Conservation (phyloP, 768 basidiomycete species). For the Tulasnella sp. region DNA sequence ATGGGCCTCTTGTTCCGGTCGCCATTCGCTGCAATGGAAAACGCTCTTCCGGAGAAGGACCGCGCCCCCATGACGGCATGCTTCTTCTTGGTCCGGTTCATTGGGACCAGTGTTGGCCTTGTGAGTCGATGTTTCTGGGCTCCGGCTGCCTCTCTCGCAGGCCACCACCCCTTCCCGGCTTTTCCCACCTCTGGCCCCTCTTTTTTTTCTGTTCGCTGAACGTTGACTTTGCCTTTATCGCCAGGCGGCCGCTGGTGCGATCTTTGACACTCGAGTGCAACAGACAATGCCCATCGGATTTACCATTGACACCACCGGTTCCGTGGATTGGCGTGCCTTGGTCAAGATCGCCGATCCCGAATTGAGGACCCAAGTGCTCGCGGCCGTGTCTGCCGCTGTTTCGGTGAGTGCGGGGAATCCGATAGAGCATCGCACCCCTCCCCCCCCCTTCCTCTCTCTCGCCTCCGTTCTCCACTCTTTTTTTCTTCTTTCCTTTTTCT, state of each 20-base stretch:
- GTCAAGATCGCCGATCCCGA: constrained; percentile 44
- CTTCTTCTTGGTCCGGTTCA: constrained; percentile 83
- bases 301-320: constrained; percentile 42
- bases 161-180: background rate
- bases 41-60: constrained; percentile 59
- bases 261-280: constrained; percentile 57
- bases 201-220: no score
- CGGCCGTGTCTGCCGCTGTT: constrained; percentile 19
- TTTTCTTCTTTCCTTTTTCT: constrained; percentile 22
- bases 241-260: constrained; percentile 73
- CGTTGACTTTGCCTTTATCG: background rate
- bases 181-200: background rate
- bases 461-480: constrained; percentile 4
- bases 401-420: constrained; percentile 22
- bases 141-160: background rate
- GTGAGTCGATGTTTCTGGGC: constrained; percentile 43
- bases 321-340: constrained; percentile 51
- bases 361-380: constrained; percentile 32
- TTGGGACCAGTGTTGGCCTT: constrained; percentile 76
- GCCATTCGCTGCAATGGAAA: constrained; percentile 75
- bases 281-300: constrained; percentile 49
- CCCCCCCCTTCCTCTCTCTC: constrained; percentile 4
- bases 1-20: constrained; percentile 82
- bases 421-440: background rate
- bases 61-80: constrained; percentile 77